Conservation (phyloP, 1,139 yeast species). For the Suhomyces wounanorum region DNA sequence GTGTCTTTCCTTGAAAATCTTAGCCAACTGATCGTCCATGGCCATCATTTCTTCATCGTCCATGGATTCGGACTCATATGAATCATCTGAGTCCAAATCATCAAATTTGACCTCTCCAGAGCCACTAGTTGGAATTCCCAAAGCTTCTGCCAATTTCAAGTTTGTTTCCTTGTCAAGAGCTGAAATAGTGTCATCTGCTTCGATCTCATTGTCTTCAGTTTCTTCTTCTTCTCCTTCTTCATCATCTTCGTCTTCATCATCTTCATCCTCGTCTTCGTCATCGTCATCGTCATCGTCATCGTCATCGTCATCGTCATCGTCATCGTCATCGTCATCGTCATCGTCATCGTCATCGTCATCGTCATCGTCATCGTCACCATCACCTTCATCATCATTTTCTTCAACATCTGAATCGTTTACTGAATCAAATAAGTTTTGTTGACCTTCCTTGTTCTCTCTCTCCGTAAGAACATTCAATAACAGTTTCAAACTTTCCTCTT, state of each 20-base stretch:
- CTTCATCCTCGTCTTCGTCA: constrained; percentile 28
- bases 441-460: constrained; percentile 83
- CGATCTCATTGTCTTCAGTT: not conserved
- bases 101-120: constrained; percentile 50
- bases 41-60: constrained; percentile 98
- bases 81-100: constrained; percentile 33
- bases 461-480: constrained; percentile 54
- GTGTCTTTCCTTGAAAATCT: constrained; percentile 80
- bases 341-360: constrained; percentile 31
- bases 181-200: constrained; percentile 30
- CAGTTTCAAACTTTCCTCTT: constrained; percentile 19
- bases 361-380: constrained; percentile 33
- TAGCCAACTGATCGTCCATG: constrained; percentile 80
- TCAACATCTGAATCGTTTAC: constrained; percentile 51
- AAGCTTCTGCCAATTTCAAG: constrained; percentile 73
- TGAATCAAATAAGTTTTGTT: constrained; percentile 69
- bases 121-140: constrained; percentile 61
- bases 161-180: constrained; percentile 71
- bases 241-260: constrained; percentile 11
- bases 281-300: constrained; percentile 29
- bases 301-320: constrained; percentile 30
- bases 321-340: constrained; percentile 36
- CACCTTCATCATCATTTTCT: constrained; percentile 27
- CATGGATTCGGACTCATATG: constrained; percentile 77
- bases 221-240: not conserved